phyloP scores from a whole-genome alignment of 805 yeast species.

The Starmerella floricola region DNA sequence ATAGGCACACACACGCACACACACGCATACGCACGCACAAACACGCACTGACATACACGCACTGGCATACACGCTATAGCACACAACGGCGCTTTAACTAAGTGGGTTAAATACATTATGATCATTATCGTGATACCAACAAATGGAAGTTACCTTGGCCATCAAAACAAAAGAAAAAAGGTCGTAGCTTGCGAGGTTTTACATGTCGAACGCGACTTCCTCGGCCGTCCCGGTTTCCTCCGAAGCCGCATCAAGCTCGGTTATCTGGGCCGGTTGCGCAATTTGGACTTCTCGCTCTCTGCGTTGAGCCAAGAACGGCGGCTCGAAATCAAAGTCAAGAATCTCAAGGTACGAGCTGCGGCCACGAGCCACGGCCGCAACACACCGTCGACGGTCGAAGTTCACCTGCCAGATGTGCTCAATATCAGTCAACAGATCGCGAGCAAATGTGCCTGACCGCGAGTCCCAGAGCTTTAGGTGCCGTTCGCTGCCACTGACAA shows the following conservation, averaged over 20 bases:
- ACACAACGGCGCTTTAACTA: too few relatives aligned
- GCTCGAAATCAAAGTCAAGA: constrained; percentile 54
- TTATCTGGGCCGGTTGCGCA: not conserved
- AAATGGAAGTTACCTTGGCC: too few relatives aligned
- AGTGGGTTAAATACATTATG: too few relatives aligned
- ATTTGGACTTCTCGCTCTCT: not conserved
- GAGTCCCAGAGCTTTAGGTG: constrained; percentile 74
- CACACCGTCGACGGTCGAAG: constrained; percentile 70
- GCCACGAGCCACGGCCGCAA: constrained; percentile 77
- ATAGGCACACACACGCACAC: too few relatives aligned
- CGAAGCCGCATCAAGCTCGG: not conserved
- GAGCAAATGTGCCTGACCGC: constrained; percentile 58
- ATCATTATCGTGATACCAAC: too few relatives aligned
- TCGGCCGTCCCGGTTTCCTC: not conserved
- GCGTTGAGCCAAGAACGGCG: constrained; percentile 3
- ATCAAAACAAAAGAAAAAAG: too few relatives aligned
- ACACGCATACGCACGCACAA: too few relatives aligned
- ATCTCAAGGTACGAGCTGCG: constrained; percentile 69
- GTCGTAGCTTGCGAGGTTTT: too few relatives aligned
- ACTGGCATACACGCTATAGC: too few relatives aligned
- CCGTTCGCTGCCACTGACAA: constrained; percentile 81
- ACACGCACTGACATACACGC: too few relatives aligned
- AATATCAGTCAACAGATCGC: constrained; percentile 58
- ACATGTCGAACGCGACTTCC: not conserved
- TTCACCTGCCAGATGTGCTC: constrained; percentile 93